Evolutionary conservation across 164 flowering plant genomes (phyloP), one percentile per base, ranked within the genome.

Genomic region (Taxillus chinensis): DNA sequence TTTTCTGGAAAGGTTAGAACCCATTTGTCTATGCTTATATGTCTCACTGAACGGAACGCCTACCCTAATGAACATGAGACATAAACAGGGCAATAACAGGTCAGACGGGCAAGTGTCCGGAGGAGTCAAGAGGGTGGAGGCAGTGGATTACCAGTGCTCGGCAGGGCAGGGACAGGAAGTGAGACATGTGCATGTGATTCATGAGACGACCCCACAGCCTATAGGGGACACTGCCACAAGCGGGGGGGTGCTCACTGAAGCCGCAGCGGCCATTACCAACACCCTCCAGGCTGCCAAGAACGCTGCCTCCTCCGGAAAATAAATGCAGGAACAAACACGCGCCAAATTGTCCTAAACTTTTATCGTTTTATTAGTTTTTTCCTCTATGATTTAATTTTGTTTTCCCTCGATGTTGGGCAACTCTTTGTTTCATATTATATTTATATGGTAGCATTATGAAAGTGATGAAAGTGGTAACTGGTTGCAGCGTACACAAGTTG

Each of bases 221-320:
- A 5, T 67, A 1, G 59, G 38, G 9, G 55, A 50, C 5, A 7
- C 67, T 0, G 67, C 37, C n/a, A 68, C 82, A 52, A 70, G 71
- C 62, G 76, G 72, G 3, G 74, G 80, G 15, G 60, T 70, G 15
- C 41, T 77, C 61, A 42, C 59, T 4, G 66, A 53, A 16, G 80
- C 80, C n/a, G 77, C 73, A 2, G 73, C 71, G 15, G 63, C 77
- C 39, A 75, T 60, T 4, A 67, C 59, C 7, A 48, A 68, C 51
- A 61, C 77, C 58, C 60, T 76, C 39, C 68, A 79, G 49, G 73
- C 85, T 11, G 82, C 80, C 60, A 72, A 70, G 64, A 73, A 76
- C 5, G 78, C 27, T 27, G 27, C 69, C 39, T 52, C 72, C 46
- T 68, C 78, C 8, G 14, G 55, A n/a, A 62, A 67, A 48, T 72